Evolutionary conservation across 2,329 filamentous ascomycete species (phyloP), one percentile per base, ranked within the genome.

Genomic region (Atkinsonella texensis): DNA sequence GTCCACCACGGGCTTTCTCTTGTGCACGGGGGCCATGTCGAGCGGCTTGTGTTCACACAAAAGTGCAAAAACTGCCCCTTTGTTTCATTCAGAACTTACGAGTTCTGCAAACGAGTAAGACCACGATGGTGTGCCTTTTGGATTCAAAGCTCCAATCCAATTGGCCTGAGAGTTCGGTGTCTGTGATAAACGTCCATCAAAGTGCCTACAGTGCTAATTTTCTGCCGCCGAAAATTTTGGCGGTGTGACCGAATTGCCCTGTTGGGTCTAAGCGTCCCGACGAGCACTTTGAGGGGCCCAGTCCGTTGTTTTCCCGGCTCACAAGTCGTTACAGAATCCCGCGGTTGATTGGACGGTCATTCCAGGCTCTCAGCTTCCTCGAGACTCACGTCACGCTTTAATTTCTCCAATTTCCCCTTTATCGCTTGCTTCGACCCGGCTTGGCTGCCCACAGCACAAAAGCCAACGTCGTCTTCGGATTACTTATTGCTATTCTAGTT

Each of bases 1-100:
- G 59, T 81, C 77, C 52, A 74, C 70, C 46, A 68, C 63, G 12
- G 69, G 64, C 57, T 76, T 76, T 56, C 75, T 70, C 56, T 78
- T 78, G 23, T 70, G 66, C 43, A 67, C 65, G 52, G 72, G 71
- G 45, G 73, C 70, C 74, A 77, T 76, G 17, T 23, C 6, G 23
- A 20, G 35, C 23, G 11, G 9, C n/a, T 46, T 46, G 32, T 38
- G 18, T 45, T 13, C 41, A 17, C 41, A 17, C 12, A 1, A 13
- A 46, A n/a, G n/a, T 32, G 50, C 35, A 55, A 58, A 57, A 51
- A 33, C 52, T 39, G 44, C 40, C 17, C 18, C 17, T 20, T 17
- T 13, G 9, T 31, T 42, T 9, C 17, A 7, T 12, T 11, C 18
- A 1, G n/a, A 12, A 10, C 35, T 33, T 12, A 1, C 12, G 17